phyloP scores from a whole-genome alignment of 768 basidiomycete genomes.

The Leccinellum rugosiceps region DNA sequence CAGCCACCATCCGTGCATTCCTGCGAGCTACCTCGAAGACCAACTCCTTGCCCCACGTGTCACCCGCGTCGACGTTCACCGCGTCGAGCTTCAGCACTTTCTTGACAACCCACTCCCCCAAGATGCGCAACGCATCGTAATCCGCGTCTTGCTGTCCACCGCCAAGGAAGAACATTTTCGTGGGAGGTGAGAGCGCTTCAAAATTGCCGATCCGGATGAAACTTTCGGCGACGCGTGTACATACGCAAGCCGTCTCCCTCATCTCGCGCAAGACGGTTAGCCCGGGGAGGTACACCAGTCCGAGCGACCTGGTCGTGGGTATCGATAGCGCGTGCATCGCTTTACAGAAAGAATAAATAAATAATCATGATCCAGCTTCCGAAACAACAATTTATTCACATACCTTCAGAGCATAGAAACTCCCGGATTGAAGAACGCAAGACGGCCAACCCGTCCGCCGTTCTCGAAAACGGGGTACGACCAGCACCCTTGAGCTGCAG shows the following conservation, averaged over 20 bases:
- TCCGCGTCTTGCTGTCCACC: constrained; percentile 75
- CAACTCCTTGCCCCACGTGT: constrained; percentile 68
- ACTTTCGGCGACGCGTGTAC: constrained; percentile 81
- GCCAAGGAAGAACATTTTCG: constrained; percentile 61
- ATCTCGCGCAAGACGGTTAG: constrained; percentile 76
- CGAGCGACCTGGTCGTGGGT: constrained; percentile 85
- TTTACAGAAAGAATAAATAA: constrained; percentile 30
- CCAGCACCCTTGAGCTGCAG: constrained; percentile 95
- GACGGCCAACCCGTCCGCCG: constrained; percentile 93
- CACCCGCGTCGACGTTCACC: constrained; percentile 41
- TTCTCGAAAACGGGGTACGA: constrained; percentile 88
- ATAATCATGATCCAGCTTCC: neutral
- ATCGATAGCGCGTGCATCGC: constrained; percentile 79
- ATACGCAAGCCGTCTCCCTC: constrained; percentile 66
- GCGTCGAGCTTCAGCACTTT: constrained; percentile 59
- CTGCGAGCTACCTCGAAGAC: constrained; percentile 76
- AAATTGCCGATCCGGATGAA: constrained; percentile 93
- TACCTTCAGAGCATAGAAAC: constrained; percentile 87
- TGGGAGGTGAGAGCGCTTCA: constrained; percentile 76
- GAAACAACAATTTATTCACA: neutral
- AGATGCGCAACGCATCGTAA: constrained; percentile 66
- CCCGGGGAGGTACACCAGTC: constrained; percentile 70
- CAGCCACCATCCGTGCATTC: constrained; percentile 91
- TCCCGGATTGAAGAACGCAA: constrained; percentile 93
- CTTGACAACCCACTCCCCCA: constrained; percentile 72